These are phyloP conservation scores for Pelargonium myrrhifolium DNA, from an alignment of 441 rosid species.

Conservation along the genomic window DNA sequence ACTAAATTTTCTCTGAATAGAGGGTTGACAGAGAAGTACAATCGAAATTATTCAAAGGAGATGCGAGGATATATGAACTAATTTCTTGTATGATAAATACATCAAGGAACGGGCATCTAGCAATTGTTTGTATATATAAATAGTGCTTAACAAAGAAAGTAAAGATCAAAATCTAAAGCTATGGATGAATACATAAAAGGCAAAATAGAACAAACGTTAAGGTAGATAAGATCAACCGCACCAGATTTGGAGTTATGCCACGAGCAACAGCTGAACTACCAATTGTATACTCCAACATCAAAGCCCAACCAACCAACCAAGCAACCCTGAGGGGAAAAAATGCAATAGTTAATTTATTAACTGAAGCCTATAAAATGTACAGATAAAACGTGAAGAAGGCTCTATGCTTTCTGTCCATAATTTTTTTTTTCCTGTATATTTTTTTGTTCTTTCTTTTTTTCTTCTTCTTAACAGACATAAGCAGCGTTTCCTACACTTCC, in stretches of 20 bases:
- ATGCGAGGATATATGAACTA: no score
- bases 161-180: background rate
- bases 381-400: background rate
- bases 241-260: slow-evolving; percentile 95
- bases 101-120: no score
- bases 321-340: slow-evolving; percentile 62
- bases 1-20: no score
- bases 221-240: slow-evolving; percentile 23
- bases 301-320: slow-evolving; percentile 95
- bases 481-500: background rate
- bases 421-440: background rate
- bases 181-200: background rate
- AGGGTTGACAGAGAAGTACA: no score
- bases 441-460: background rate
- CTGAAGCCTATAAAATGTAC: background rate
- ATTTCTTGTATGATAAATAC: no score
- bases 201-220: background rate
- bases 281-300: slow-evolving; percentile 81
- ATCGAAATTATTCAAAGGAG: no score
- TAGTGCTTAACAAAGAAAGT: background rate
- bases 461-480: background rate
- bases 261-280: slow-evolving; percentile 98
- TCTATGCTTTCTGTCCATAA: background rate
- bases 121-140: background rate
- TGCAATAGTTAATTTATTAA: slow-evolving; percentile 4